phyloP scores from a whole-genome alignment of 1,284 basidiomycete genomes.

The Trichosporon sp. region DNA sequence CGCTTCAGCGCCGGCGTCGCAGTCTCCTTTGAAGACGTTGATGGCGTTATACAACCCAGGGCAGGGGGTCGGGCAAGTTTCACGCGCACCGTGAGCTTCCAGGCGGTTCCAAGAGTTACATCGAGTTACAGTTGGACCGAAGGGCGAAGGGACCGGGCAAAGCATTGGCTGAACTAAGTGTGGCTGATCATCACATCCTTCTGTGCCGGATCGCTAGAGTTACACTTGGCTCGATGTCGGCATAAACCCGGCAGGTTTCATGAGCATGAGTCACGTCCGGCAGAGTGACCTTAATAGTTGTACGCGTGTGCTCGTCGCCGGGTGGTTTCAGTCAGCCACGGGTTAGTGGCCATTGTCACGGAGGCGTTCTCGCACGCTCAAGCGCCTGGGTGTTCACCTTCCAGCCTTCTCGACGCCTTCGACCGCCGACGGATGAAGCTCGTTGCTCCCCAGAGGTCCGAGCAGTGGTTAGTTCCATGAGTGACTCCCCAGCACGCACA shows the following conservation, averaged over 20 bases:
- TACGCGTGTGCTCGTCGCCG: neutral
- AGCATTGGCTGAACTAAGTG: neutral
- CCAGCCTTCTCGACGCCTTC: no score
- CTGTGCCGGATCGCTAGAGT: neutral
- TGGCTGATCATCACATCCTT: neutral
- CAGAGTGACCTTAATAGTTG: neutral
- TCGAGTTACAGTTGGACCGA: neutral
- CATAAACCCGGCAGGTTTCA: neutral
- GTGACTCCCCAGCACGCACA: no score
- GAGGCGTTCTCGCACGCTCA: neutral
- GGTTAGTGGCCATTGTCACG: neutral
- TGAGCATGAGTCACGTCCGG: neutral
- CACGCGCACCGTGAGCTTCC: neutral
- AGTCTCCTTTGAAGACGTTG: neutral
- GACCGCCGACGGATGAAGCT: no score
- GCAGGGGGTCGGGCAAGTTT: neutral
- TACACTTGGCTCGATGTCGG: neutral
- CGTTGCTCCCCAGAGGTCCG: no score
- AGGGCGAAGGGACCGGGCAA: neutral
- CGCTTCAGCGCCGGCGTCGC: neutral
- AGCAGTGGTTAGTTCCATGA: no score
- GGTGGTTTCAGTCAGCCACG: neutral
- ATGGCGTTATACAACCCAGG: constrained; percentile 1
- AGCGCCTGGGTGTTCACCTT: no score
- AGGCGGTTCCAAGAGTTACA: neutral